phyloP scores from a whole-genome alignment of 208 protist species.

The Leishmania mexicana region DNA sequence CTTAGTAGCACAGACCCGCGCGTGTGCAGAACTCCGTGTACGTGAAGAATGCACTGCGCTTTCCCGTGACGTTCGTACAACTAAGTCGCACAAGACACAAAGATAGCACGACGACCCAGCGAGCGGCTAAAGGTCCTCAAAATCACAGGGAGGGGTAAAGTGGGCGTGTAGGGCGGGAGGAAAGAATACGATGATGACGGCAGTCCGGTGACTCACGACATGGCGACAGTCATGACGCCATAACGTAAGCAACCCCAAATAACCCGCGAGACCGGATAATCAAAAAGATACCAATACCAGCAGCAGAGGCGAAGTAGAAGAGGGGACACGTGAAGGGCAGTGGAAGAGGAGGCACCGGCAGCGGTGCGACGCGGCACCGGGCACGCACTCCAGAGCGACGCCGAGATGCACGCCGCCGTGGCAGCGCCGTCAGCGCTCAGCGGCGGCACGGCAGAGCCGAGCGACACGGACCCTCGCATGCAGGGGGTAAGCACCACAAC shows the following conservation, averaged over 20 bases:
- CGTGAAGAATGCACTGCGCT: background rate
- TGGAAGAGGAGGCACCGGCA: background rate
- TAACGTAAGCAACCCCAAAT: background rate
- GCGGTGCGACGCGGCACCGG: background rate
- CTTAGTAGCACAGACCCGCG: background rate
- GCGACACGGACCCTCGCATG: background rate
- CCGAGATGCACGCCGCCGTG: background rate
- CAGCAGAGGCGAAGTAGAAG: background rate
- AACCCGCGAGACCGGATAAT: fast-evolving
- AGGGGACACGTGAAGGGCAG: background rate
- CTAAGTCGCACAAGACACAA: background rate
- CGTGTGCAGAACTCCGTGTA: background rate
- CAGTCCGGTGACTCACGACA: background rate
- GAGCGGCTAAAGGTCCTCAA: background rate
- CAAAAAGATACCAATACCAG: background rate
- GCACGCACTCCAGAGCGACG: background rate
- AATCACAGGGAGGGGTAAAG: no score
- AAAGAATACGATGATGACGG: background rate
- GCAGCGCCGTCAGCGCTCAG: background rate
- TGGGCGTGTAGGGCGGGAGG: no score
- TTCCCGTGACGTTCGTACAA: background rate
- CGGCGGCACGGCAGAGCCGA: background rate
- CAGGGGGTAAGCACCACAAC: background rate
- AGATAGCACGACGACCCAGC: background rate
- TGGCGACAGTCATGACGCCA: background rate